Percentiles rank a stretch among this genome's conserved stretches.
phyloP scores from a whole-genome alignment of 2,329 filamentous ascomycete genomes.

The Capronia americana region DNA sequence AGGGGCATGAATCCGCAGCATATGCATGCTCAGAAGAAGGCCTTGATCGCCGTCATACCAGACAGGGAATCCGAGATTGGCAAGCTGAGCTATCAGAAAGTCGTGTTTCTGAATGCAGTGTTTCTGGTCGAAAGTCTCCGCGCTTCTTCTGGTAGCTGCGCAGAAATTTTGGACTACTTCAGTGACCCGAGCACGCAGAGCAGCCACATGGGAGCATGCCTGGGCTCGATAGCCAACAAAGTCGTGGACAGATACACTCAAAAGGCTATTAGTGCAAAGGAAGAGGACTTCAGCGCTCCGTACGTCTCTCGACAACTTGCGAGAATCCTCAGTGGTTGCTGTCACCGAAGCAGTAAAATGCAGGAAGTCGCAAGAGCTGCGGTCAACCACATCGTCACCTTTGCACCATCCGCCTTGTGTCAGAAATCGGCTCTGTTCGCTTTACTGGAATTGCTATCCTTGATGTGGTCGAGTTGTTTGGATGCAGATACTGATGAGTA shows the following conservation, averaged over 20 bases:
- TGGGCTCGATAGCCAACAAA: constrained; percentile 67
- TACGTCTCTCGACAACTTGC: constrained; percentile 90
- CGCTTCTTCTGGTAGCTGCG: constrained; percentile 86
- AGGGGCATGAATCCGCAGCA: constrained; percentile 83
- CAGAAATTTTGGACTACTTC: constrained; percentile 88
- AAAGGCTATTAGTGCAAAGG: constrained; percentile 73
- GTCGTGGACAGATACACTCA: constrained; percentile 80
- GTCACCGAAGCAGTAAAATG: constrained; percentile 89
- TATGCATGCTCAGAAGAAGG: constrained; percentile 79
- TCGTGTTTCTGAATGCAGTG: constrained; percentile 89
- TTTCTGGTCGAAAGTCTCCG: constrained; percentile 88
- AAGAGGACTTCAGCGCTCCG: constrained; percentile 84
- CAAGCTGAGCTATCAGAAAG: constrained; percentile 83
- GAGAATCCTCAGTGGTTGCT: constrained; percentile 81
- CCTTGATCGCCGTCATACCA: constrained; percentile 75
- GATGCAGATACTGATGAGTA: constrained; percentile 96
- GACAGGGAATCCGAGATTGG: constrained; percentile 79
- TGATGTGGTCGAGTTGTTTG: constrained; percentile 95
- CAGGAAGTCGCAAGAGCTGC: constrained; percentile 84
- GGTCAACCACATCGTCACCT: constrained; percentile 82
- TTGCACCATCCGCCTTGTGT: constrained; percentile 87
- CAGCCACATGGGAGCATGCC: constrained; percentile 66
- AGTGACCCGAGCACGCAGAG: constrained; percentile 81
- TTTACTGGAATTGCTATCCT: constrained; percentile 84
- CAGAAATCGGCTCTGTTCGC: constrained; percentile 91